Percentiles rank a stretch among this genome's conserved stretches.
These are phyloP conservation scores for Leucosporidium yakuticum DNA, from an alignment of 768 basidiomycete species.

Conservation along the genomic window DNA sequence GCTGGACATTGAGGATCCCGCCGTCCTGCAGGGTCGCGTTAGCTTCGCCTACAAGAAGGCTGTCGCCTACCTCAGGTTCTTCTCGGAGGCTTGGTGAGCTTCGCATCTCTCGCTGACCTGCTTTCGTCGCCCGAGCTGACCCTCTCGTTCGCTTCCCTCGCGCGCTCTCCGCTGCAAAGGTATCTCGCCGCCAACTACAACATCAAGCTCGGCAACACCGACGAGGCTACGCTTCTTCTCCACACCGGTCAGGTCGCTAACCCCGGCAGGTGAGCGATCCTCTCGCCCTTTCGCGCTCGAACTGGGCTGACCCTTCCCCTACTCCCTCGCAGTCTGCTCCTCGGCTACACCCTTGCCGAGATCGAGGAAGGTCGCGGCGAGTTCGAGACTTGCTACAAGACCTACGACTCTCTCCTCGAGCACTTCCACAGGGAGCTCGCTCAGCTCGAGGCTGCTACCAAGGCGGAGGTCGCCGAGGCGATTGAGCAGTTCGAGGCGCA, in stretches of 20 bases:
- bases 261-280: slow-evolving; percentile 57
- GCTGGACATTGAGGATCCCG: slow-evolving; percentile 77
- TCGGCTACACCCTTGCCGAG: slow-evolving; percentile 87
- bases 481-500: slow-evolving; percentile 24
- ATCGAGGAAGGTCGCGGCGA: slow-evolving; percentile 60
- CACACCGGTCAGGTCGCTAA: slow-evolving; percentile 84
- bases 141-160: too few relatives aligned
- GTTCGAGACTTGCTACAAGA: slow-evolving; percentile 60
- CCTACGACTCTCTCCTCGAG: slow-evolving; percentile 67
- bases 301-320: background rate
- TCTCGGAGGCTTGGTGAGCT: slow-evolving; percentile 82
- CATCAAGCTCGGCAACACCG: slow-evolving; percentile 63
- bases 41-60: slow-evolving; percentile 83
- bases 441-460: slow-evolving; percentile 38
- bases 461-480: slow-evolving; percentile 30
- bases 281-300: background rate
- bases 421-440: slow-evolving; percentile 51
- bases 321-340: slow-evolving; percentile 59
- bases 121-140: background rate
- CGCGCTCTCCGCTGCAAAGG: slow-evolving; percentile 48
- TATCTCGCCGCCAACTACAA: slow-evolving; percentile 86
- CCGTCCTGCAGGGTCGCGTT: slow-evolving; percentile 61
- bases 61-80: slow-evolving; percentile 84
- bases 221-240: slow-evolving; percentile 74
- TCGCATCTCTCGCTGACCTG: background rate